Conservation (phyloP, 768 basidiomycete genomes). For the Phylloporus sp. region DNA sequence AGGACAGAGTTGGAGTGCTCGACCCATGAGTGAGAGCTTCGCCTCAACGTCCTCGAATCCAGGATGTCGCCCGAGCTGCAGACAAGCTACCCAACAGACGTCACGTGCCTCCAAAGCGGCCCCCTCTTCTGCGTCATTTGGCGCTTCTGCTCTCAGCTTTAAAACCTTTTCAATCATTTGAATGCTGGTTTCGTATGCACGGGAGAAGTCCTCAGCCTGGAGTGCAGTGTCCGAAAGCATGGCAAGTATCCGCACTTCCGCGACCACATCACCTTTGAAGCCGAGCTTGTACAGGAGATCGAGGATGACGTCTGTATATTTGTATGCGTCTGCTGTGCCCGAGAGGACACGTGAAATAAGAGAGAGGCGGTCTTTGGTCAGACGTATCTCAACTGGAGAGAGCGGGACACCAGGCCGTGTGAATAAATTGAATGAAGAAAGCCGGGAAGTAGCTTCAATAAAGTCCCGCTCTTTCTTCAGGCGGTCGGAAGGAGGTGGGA, state of each 20-base stretch:
- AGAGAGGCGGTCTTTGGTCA: conserved; percentile 83
- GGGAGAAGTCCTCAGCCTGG: conserved; percentile 72
- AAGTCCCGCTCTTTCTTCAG: conserved; percentile 78
- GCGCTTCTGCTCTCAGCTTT: conserved; percentile 39
- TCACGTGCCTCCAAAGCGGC: conserved; percentile 60
- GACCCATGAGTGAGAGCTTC: conserved; percentile 70
- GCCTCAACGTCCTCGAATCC: conserved; percentile 67
- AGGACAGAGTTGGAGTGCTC: conserved; percentile 84
- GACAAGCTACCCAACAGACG: conserved; percentile 88
- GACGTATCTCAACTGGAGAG: conserved; percentile 88
- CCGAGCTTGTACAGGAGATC: conserved; percentile 90
- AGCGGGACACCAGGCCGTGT: conserved; percentile 74
- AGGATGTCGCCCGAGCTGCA: conserved; percentile 79
- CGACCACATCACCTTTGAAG: conserved; percentile 62
- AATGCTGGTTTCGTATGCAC: conserved; percentile 68
- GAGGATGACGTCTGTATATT: conserved; percentile 87
- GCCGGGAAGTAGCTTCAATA: conserved; percentile 94
- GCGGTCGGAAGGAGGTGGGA: conserved; percentile 60
- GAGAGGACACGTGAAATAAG: conserved; percentile 86
- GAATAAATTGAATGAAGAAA: conserved; percentile 86
- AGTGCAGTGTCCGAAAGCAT: conserved; percentile 91
- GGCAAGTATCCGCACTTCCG: conserved; percentile 76
- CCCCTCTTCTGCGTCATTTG: conserved; percentile 33
- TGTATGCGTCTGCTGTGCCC: conserved; percentile 82
- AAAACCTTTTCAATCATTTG: conserved; percentile 65